Base-by-base conservation (phyloP, 371 early-diverging fungal genomes). In the Coemansia linderi region DNA sequence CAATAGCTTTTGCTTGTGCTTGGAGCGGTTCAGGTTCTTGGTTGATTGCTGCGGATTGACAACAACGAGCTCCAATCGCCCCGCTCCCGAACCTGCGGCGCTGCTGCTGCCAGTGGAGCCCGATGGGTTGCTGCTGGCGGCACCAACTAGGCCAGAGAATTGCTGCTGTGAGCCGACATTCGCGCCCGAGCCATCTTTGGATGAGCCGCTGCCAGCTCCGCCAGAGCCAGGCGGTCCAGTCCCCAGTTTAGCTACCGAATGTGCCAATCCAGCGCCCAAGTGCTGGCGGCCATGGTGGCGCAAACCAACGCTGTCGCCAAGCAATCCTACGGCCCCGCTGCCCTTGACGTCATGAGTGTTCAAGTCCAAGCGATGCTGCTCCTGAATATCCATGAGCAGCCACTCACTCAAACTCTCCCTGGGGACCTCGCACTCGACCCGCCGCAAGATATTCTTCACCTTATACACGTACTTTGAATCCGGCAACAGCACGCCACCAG, bases 1-100 rank as follows among this genome's bases (percentile, higher is more conserved):
- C 69, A 88, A 82, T 19, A 87, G 84, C 66, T 88, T 87, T 40
- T 89, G 90, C 75, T 89, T 90, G 59, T 90, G 90, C 60, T 89
- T 89, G 72, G 89, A 43, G 9, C 77, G 73, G 61, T 68, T 77
- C 59, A 77, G 40, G 61, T 77, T 65, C 59, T 79, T 78, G 1
- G 64, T 19, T 27, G 62, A 36, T 29, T 56, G 38, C 46, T 70
- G 75, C 44, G 73, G 76, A 39, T 67, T 67, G 43, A 79, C 68
- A 1, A 79, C 24, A 0, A 65, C 63, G 6, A 73, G 50, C 41
- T 77, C 77, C 15, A 68, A 59, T 1, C 77, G 73, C 13, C 71
- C 64, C 0, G 58, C 56, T 6, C 50, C 40, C 4, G 60, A 54
- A 6, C 36, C 43, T 10, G 24, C 46, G 0, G 33, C 48, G 1